Evolutionary conservation across 2,329 filamentous ascomycete genomes (phyloP), one percentile per base, ranked within the genome.

Genomic region (Fusarium haematococcum): DNA sequence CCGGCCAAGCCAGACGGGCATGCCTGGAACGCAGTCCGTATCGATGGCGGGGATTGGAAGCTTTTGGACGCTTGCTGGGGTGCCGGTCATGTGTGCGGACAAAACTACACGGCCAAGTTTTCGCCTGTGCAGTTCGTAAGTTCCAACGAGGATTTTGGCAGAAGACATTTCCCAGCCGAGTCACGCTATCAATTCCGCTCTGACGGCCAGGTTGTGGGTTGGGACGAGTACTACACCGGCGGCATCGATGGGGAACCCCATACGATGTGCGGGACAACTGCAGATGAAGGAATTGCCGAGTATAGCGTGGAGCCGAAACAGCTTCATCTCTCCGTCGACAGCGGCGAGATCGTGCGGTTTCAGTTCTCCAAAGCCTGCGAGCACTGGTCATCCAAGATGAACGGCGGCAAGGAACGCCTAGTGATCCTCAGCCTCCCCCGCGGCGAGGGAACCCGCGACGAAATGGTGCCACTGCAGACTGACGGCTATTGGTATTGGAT

Each of bases 21-120:
- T 82, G 96, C 97, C 0, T 98, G 97, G 97, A 98, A 98, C 79
- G 95, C 94, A 0, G 94, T 98, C 8, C 89, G 91, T 61, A 95
- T 98, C 68, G 96, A 98, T 77, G 90, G 91, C 30, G 94, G 94
- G 3, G 90, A 91, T 74, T 98, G 96, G 96, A 98, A 98, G 83
- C 88, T 98, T 1, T 85, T 98, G 58, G 97, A 99, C 79, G 84
- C 93, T 1, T 98, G 96, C 80, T 99, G 97, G 97, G 97, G 97
- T 43, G 94, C 96, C 0, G 96, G 96, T 2, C 86, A 90, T 50
- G 86, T 79, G 23, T 73, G 64, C 59, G 86, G 85, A 18, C 83
- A 88, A 66, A 82, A 86, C 2, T 98, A 95, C 83, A 88, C 88
- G 50, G 89, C 92, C 76, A 80, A 85, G 4, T 97, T 98, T 81